These are phyloP conservation scores for Cladosporium velox DNA, from an alignment of 2,329 filamentous ascomycete species.

Conservation along the genomic window DNA sequence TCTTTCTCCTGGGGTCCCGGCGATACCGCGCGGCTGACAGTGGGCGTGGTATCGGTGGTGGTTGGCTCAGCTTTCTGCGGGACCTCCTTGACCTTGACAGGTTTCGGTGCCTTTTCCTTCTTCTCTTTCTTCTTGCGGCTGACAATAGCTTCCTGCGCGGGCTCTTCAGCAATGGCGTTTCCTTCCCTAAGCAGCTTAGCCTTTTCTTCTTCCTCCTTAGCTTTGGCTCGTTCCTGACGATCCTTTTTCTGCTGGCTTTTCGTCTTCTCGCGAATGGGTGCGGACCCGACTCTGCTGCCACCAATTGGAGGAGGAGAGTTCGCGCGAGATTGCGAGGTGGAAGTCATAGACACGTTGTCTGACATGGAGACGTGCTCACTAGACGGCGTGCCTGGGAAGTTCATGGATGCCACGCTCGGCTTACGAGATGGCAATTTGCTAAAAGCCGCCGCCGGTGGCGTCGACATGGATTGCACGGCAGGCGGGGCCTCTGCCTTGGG, in stretches of 20 bases:
- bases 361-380: slow-evolving; percentile 69
- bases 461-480: slow-evolving; percentile 35
- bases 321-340: slow-evolving; percentile 70
- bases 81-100: slow-evolving; percentile 28
- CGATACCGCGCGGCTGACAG: slow-evolving; percentile 34
- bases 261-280: slow-evolving; percentile 68
- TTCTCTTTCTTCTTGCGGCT: slow-evolving; percentile 85
- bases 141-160: slow-evolving; percentile 68
- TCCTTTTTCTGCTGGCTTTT: slow-evolving; percentile 80
- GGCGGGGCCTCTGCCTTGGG: slow-evolving; percentile 62
- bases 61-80: slow-evolving; percentile 31
- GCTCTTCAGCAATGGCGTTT: slow-evolving; percentile 48
- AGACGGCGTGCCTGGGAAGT: slow-evolving; percentile 69
- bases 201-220: slow-evolving; percentile 53
- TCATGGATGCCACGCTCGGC: slow-evolving; percentile 58
- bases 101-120: slow-evolving; percentile 52
- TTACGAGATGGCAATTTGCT: slow-evolving; percentile 51
- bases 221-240: slow-evolving; percentile 44
- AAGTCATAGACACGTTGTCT: slow-evolving; percentile 73
- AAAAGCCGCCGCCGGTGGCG: slow-evolving; percentile 32
- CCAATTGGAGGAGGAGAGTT: slow-evolving; percentile 67
- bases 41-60: slow-evolving; percentile 29
- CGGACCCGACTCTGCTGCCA: slow-evolving; percentile 62
- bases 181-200: slow-evolving; percentile 23
- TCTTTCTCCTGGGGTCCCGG: slow-evolving; percentile 28